A percentile compares a stretch with the other conserved stretches of the same genome.
Evolutionary conservation across 2,329 filamentous ascomycete species (phyloP).

Genomic region (Dactylellina haptotyla): DNA sequence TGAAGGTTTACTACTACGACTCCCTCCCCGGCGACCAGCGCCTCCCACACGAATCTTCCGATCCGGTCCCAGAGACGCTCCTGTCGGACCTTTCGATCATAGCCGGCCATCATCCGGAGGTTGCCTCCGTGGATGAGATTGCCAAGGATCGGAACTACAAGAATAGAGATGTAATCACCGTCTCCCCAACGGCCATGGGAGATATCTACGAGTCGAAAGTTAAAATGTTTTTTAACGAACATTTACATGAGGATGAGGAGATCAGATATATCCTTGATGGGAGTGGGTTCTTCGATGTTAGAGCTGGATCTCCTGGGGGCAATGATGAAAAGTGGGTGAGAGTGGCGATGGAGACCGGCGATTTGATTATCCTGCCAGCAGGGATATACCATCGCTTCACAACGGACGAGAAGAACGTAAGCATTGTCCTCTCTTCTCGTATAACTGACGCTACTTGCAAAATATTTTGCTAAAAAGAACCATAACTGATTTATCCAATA

Average conservation of each 20-base stretch:
- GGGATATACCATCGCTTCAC: constrained; percentile 99
- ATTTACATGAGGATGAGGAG: constrained; percentile 98
- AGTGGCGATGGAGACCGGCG: constrained; percentile 82
- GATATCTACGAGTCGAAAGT: constrained; percentile 92
- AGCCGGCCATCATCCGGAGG: constrained; percentile 74
- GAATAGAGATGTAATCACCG: constrained; percentile 92
- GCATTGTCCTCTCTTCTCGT: constrained; percentile 61
- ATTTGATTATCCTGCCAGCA: constrained; percentile 90
- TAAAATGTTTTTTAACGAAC: constrained; percentile 91
- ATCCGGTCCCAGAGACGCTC: constrained; percentile 71
- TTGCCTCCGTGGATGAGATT: constrained; percentile 76
- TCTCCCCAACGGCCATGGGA: constrained; percentile 86
- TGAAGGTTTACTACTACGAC: constrained; percentile 53
- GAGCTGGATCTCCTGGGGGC: constrained; percentile 64
- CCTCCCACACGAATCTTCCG: constrained; percentile 85
- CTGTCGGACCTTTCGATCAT: constrained; percentile 81
- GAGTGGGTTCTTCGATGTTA: constrained; percentile 90
- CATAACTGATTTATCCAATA: constrained; percentile 9
- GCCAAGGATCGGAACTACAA: constrained; percentile 82
- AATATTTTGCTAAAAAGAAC: background rate
- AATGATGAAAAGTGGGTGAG: constrained; percentile 88
- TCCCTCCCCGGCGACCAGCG: constrained; percentile 85
- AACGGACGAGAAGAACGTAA: constrained; percentile 87
- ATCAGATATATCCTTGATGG: constrained; percentile 93
- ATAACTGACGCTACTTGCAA: background rate